These are phyloP conservation scores for Euphrasia confusa DNA, from an alignment of 257 asterid species.

Conservation along the genomic window DNA sequence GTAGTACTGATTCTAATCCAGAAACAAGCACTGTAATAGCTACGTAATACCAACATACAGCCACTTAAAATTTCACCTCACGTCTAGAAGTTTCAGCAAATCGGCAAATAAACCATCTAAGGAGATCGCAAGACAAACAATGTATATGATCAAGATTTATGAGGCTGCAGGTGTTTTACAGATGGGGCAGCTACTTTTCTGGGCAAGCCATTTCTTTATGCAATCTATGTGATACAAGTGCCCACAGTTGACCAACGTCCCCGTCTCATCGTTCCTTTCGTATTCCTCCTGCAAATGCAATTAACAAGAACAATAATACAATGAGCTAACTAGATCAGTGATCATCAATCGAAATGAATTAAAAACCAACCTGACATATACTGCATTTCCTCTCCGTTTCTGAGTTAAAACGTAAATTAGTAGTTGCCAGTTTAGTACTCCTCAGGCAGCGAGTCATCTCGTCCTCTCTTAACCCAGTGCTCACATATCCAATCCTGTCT, in stretches of 20 bases:
- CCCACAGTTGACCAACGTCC: conserved; percentile 52
- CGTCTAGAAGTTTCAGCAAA: no score
- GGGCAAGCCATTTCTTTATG: conserved; percentile 81
- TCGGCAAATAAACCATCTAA: no score
- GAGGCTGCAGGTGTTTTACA: conserved; percentile 56
- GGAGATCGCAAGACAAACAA: no score
- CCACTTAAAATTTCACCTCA: no score
- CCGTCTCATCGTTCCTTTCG: conserved; percentile 62
- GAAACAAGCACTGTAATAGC: no score
- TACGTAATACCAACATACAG: no score
- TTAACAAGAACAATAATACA: neutral
- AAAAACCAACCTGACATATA: conserved; percentile 69
- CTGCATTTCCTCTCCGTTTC: conserved; percentile 66
- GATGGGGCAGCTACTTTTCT: conserved; percentile 65
- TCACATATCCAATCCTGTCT: conserved; percentile 75
- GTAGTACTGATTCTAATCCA: no score
- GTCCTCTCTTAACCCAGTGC: conserved; percentile 75
- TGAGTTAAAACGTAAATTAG: conserved; percentile 20
- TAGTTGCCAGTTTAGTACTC: conserved; percentile 36
- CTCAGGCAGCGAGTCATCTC: conserved; percentile 56
- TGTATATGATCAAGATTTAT: neutral
- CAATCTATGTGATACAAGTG: conserved; percentile 67
- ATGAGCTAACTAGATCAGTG: no score
- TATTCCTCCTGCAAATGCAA: conserved; percentile 61
- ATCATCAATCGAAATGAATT: neutral